These are phyloP conservation scores for Hortiboletus flavorubellus DNA, from an alignment of 768 basidiomycete species.

Conservation along the genomic window DNA sequence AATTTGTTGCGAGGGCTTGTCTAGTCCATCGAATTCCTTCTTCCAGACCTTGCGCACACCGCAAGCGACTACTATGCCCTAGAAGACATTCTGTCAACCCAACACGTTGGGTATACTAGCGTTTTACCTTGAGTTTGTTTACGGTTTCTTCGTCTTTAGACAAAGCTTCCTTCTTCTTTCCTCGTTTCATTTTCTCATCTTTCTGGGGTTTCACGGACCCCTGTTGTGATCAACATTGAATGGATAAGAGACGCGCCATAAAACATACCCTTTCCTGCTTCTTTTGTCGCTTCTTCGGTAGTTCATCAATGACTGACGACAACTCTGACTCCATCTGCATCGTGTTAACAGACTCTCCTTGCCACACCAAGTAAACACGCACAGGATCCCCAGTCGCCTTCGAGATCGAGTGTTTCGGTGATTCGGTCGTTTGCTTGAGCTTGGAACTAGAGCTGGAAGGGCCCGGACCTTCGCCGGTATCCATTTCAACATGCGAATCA, in stretches of 20 bases:
- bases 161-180: constrained; percentile 33
- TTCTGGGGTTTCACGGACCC: constrained; percentile 23
- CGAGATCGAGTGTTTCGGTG: not conserved
- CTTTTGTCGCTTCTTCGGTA: constrained; percentile 46
- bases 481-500: constrained; percentile 12
- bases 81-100: not conserved
- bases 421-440: not conserved
- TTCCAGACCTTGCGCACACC: constrained; percentile 77
- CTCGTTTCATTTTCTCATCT: constrained; percentile 25
- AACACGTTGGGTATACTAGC: not conserved
- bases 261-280: constrained; percentile 36
- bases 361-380: not conserved
- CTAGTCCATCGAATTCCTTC: constrained; percentile 62
- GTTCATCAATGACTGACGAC: constrained; percentile 58
- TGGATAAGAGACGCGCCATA: not conserved
- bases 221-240: constrained; percentile 6
- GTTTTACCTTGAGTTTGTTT: constrained; percentile 65
- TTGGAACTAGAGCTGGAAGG: constrained; percentile 12
- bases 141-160: constrained; percentile 71
- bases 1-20: constrained; percentile 60
- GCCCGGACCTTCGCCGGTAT: constrained; percentile 1
- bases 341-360: constrained; percentile 22
- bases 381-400: constrained; percentile 20
- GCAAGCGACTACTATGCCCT: constrained; percentile 71
- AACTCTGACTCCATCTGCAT: constrained; percentile 43